phyloP scores from a whole-genome alignment of 495 filamentous ascomycete species.

The Neurospora intermedia region DNA sequence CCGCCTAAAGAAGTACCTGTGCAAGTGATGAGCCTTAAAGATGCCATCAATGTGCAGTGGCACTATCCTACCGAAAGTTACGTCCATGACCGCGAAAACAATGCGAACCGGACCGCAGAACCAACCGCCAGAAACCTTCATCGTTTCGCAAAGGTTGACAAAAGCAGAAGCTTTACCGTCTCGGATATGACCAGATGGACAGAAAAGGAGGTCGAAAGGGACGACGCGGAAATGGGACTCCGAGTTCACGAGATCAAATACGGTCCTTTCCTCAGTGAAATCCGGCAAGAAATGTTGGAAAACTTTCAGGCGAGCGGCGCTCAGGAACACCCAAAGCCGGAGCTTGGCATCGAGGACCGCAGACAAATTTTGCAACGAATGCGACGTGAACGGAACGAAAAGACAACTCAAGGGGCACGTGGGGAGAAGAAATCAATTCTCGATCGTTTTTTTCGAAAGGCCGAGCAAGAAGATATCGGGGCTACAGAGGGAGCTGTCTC shows the following conservation, averaged over 20 bases:
- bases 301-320: not conserved
- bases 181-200: not conserved
- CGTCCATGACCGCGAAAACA: not conserved
- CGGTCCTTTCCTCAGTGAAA: conserved; percentile 4
- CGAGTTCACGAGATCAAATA: conserved; percentile 8
- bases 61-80: not conserved
- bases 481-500: not conserved
- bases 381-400: not conserved
- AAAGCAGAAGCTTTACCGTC: not conserved
- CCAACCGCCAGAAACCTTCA: not conserved
- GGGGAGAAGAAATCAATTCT: not conserved
- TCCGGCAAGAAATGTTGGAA: conserved; percentile 7
- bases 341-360: not conserved
- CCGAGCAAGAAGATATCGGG: not conserved
- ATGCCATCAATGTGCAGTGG: conserved; percentile 1
- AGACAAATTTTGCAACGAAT: not conserved
- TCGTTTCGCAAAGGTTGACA: not conserved
- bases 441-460: not conserved
- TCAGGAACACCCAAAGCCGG: not conserved
- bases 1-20: conserved; percentile 11
- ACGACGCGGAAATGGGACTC: conserved; percentile 14
- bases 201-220: conserved; percentile 5
- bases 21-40: conserved; percentile 6
- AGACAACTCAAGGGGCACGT: not conserved
- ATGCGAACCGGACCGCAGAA: not conserved